A percentile compares a stretch with the other conserved stretches of the same genome.
These are phyloP conservation scores for Lomentospora prolificans DNA, from an alignment of 2,329 filamentous ascomycete species.

Conservation along the genomic window DNA sequence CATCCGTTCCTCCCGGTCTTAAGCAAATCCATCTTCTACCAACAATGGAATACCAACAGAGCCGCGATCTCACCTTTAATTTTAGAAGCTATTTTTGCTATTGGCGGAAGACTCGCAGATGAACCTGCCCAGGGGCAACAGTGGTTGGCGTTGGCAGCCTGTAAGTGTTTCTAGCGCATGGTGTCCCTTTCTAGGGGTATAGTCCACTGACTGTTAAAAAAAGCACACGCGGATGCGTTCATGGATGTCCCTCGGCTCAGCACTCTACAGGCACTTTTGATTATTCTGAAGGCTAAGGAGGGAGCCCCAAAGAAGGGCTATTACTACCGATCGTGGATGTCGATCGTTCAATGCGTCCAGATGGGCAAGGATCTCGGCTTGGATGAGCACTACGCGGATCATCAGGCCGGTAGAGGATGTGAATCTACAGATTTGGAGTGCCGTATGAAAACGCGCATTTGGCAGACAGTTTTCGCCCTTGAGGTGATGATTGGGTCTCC, in stretches of 20 bases:
- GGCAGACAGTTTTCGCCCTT: slow-evolving; percentile 78
- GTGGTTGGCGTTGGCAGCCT: slow-evolving; percentile 83
- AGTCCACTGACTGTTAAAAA: slow-evolving; percentile 13
- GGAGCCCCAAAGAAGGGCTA: slow-evolving; percentile 89
- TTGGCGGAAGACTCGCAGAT: slow-evolving; percentile 73
- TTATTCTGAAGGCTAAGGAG: slow-evolving; percentile 84
- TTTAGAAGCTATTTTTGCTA: slow-evolving; percentile 84
- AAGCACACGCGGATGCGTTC: slow-evolving; percentile 85
- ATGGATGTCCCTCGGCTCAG: slow-evolving; percentile 85
- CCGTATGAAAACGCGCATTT: slow-evolving; percentile 73
- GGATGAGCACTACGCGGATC: slow-evolving; percentile 75
- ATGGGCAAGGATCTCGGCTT: slow-evolving; percentile 90
- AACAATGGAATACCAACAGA: slow-evolving; percentile 78
- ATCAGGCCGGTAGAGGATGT: slow-evolving; percentile 63
- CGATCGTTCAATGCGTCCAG: slow-evolving; percentile 78
- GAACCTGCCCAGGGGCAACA: slow-evolving; percentile 78
- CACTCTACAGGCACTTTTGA: slow-evolving; percentile 80
- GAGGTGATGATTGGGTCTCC: slow-evolving; percentile 91
- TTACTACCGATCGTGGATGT: slow-evolving; percentile 97
- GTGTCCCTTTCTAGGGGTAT: background rate
- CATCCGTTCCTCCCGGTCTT: slow-evolving; percentile 90
- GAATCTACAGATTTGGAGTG: slow-evolving; percentile 64
- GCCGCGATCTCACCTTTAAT: slow-evolving; percentile 82
- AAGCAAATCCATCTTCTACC: slow-evolving; percentile 72
- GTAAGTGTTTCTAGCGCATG: slow-evolving; percentile 37